Percentiles rank a stretch among this genome's conserved stretches.
These are phyloP conservation scores for Eimeria tenella DNA, from an alignment of 169 alveolate genomes.

Conservation along the genomic window DNA sequence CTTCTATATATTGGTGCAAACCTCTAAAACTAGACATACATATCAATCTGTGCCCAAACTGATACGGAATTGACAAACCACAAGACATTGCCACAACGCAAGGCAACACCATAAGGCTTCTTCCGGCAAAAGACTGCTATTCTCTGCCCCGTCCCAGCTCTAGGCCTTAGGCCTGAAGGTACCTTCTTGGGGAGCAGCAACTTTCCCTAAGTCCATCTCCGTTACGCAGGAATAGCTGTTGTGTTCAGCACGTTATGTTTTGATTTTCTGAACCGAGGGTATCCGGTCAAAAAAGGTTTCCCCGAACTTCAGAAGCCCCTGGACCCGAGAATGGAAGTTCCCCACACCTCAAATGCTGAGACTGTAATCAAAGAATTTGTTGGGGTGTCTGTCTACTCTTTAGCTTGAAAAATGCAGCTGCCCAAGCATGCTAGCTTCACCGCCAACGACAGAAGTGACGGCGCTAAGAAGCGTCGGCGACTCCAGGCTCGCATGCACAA, in stretches of 20 bases:
- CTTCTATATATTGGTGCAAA: too few species aligned
- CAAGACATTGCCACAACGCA: background rate
- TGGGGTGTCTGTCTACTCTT: background rate
- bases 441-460: background rate
- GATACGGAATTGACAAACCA: background rate
- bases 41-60: too few species aligned
- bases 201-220: conserved; percentile 26
- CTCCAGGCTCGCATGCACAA: background rate
- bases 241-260: background rate
- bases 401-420: background rate
- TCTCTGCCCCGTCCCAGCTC: background rate
- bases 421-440: background rate
- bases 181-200: background rate
- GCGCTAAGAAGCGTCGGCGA: background rate
- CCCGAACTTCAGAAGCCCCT: too few species aligned
- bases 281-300: too few species aligned
- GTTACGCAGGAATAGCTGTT: background rate
- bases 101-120: background rate
- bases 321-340: background rate
- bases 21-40: too few species aligned
- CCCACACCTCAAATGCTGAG: background rate
- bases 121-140: background rate
- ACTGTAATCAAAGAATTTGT: background rate
- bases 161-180: background rate
- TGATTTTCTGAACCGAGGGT: background rate